phyloP scores from a whole-genome alignment of 192 early-diverging fungal genomes.

The Rhizoclosmatium globosum region DNA sequence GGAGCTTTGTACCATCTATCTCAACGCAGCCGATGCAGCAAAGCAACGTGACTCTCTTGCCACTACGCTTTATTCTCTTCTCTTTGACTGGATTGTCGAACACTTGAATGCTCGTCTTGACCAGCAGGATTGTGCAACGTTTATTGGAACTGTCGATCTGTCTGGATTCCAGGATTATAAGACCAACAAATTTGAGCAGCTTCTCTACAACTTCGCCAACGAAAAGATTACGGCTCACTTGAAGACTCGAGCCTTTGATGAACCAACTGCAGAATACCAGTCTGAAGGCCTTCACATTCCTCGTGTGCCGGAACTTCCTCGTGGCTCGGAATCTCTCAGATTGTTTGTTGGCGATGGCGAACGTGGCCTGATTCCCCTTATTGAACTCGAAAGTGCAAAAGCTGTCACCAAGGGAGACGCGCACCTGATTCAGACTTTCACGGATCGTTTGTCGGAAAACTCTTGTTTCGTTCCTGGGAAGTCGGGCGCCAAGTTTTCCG shows the following conservation, averaged over 20 bases:
- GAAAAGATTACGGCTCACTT: constrained; percentile 72
- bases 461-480: constrained; percentile 19
- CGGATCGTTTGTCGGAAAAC: constrained; percentile 30
- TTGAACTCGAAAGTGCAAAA: constrained; percentile 32
- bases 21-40: constrained; percentile 79
- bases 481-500: constrained; percentile 64
- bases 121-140: constrained; percentile 77
- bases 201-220: constrained; percentile 59
- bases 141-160: constrained; percentile 86
- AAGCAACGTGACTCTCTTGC: constrained; percentile 86
- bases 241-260: constrained; percentile 63
- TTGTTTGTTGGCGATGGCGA: constrained; percentile 57
- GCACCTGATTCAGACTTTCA: constrained; percentile 40
- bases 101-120: constrained; percentile 87
- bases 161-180: constrained; percentile 67
- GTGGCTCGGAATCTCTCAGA: constrained; percentile 59
- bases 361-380: constrained; percentile 9
- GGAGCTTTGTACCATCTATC: constrained; percentile 90
- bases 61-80: constrained; percentile 82
- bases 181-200: constrained; percentile 55
- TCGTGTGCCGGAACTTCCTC: constrained; percentile 23
- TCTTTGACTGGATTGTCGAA: constrained; percentile 92
- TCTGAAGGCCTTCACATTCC: constrained; percentile 57
- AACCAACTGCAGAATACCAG: constrained; percentile 58
- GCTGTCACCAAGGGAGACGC: constrained; percentile 27